Evolutionary conservation across 192 early-diverging fungal genomes (phyloP).

Genomic region (Neocallimastix lanati): DNA sequence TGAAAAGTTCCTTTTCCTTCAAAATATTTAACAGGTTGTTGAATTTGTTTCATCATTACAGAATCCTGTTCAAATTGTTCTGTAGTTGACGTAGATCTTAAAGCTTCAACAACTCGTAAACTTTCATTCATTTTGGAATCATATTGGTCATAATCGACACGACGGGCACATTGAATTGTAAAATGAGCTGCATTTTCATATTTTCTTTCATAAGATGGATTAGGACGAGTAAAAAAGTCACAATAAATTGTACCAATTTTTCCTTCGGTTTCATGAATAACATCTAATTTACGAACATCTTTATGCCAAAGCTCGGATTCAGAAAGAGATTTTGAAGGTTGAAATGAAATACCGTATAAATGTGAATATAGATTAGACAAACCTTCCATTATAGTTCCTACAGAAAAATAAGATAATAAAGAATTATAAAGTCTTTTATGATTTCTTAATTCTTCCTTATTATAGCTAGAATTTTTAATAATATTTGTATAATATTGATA

Average conservation of each 20-base stretch:
- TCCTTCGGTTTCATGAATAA: conserved; percentile 73
- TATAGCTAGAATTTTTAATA: not conserved
- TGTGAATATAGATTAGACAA: conserved; percentile 65
- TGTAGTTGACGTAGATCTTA: not conserved
- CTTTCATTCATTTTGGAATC: not conserved
- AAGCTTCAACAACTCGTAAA: not conserved
- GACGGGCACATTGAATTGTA: conserved; percentile 74
- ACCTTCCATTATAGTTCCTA: conserved; percentile 72
- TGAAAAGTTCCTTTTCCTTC: conserved; percentile 13
- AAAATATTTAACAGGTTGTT: not conserved
- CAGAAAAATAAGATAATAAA: conserved; percentile 61
- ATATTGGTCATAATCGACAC: conserved; percentile 57
- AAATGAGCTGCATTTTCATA: conserved; percentile 82
- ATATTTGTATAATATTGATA: not conserved
- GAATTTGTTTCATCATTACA: not conserved
- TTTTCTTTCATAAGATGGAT: conserved; percentile 28
- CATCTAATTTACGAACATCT: conserved; percentile 77
- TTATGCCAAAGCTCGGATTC: conserved; percentile 76
- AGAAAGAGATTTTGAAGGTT: conserved; percentile 38
- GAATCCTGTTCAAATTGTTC: not conserved
- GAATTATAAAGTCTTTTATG: conserved; percentile 8
- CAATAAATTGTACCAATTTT: conserved; percentile 83
- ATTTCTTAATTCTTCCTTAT: not conserved
- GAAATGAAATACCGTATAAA: conserved; percentile 74
- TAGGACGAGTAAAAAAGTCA: conserved; percentile 64